phyloP scores from a whole-genome alignment of 2,329 filamentous ascomycete species.

The Tolypocladium amazonense region DNA sequence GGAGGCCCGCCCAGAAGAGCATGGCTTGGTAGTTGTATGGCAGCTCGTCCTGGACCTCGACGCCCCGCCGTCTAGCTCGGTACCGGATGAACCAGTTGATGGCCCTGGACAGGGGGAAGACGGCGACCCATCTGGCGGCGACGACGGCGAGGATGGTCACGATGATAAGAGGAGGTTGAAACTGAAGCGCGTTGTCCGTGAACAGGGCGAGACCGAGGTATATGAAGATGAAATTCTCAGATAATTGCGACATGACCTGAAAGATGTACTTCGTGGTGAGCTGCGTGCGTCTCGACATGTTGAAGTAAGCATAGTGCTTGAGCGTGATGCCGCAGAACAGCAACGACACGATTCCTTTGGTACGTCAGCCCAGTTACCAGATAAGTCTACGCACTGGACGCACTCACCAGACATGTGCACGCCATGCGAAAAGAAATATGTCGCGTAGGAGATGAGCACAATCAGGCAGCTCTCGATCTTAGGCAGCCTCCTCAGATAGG shows the following conservation, averaged over 20 bases:
- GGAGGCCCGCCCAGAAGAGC: conserved; percentile 98
- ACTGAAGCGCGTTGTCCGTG: conserved; percentile 77
- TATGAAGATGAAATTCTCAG: conserved; percentile 99
- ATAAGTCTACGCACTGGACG: background rate
- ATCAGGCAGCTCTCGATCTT: conserved; percentile 96
- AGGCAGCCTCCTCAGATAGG: conserved; percentile 80
- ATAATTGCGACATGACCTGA: conserved; percentile 85
- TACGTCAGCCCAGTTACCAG: background rate
- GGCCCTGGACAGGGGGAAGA: conserved; percentile 79
- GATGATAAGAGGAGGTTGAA: conserved; percentile 91
- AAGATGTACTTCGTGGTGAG: conserved; percentile 97
- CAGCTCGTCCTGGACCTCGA: conserved; percentile 72
- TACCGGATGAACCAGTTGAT: conserved; percentile 94
- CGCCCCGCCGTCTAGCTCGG: conserved; percentile 63
- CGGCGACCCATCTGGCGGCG: conserved; percentile 81
- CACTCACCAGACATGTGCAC: conserved; percentile 84
- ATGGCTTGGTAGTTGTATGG: conserved; percentile 97
- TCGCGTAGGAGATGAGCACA: conserved; percentile 87
- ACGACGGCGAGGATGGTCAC: conserved; percentile 88
- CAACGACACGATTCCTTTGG: conserved; percentile 79
- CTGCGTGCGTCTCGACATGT: conserved; percentile 96
- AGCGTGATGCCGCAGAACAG: conserved; percentile 97
- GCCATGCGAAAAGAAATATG: conserved; percentile 96
- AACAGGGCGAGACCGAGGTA: conserved; percentile 93
- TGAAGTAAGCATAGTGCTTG: conserved; percentile 99